Base-by-base conservation (phyloP, 352 stramenopile genomes). In the Aphanomyces stellatus region DNA sequence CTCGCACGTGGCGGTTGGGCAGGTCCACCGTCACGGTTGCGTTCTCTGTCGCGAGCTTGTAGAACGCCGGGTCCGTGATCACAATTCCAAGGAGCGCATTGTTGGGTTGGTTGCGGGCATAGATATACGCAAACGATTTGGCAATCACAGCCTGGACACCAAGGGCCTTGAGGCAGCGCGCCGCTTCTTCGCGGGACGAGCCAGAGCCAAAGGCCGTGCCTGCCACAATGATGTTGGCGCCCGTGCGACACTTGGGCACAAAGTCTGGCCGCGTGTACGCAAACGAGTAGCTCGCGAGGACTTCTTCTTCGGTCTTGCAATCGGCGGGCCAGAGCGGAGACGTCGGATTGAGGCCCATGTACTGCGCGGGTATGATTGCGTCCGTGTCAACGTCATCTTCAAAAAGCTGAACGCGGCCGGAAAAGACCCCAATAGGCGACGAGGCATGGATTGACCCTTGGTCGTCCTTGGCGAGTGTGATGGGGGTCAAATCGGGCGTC, bases 111-210 rank as follows among this genome's bases (percentile, higher is more conserved):
- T 92, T 92, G 35, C 83, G 80, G 8, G 83, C 81, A 73, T 92
- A 92, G 53, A 92, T 92, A 72, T 92, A 92, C 27, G 83, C 83
- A 69, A 92, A 92, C 57, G 83, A 92, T 71, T 90, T 90, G 69
- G 83, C 83, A 51, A 92, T 92, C 46, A 92, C 83, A 6, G 83
- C 83, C 70, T 90, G 79, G 24, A 92, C 78, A 40, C 83, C 83
- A 2, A 89, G 74, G 11, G 83, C 83, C 76, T 92, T 92, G 41
- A 92, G 78, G 49, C 81, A 92, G 48, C 89, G 88, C 17, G 83
- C 83, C 0, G 83, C 83, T 64, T 92, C 83, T 64, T 92, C 83
- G 41, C 83, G 83, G 27, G 83, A 92, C 51, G 83, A 92, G 31
- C 83, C 83, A 49, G 79, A 87, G 53, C 83, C 83, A 62, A 92